Evolutionary conservation across 179 eudicot species (phyloP).

Genomic region (Beta corolliflora): DNA sequence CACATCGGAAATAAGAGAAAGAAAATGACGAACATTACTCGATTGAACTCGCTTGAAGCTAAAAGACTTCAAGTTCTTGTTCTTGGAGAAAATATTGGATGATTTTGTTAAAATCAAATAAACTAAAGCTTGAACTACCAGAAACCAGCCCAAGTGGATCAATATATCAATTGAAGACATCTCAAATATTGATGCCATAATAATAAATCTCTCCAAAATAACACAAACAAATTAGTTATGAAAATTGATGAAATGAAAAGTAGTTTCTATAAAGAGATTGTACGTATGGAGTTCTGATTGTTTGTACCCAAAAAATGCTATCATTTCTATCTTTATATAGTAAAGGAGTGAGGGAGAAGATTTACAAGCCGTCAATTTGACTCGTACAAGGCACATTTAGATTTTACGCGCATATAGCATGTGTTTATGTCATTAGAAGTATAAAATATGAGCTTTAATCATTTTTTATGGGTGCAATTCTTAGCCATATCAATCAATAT

Average conservation of each 20-base stretch:
- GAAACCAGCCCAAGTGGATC: constrained; percentile 42
- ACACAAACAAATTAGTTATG: neutral
- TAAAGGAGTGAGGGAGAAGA: too few relatives aligned
- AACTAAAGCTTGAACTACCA: constrained; percentile 59
- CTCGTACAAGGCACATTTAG: constrained; percentile 18
- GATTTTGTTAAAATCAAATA: constrained; percentile 66
- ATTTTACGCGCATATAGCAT: constrained; percentile 8
- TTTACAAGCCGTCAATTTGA: constrained; percentile 12
- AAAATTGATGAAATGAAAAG: neutral
- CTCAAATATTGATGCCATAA: constrained; percentile 17
- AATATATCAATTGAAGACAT: constrained; percentile 32
- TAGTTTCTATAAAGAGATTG: too few relatives aligned
- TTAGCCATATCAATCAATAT: neutral
- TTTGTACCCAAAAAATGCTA: neutral
- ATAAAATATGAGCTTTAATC: neutral
- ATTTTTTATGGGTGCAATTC: neutral
- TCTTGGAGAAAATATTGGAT: constrained; percentile 61
- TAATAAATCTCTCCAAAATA: neutral
- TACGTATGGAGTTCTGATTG: too few relatives aligned
- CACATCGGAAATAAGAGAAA: constrained; percentile 48
- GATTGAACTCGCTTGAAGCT: constrained; percentile 53
- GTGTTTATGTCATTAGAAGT: neutral
- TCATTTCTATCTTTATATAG: neutral
- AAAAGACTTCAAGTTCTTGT: constrained; percentile 31
- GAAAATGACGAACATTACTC: constrained; percentile 49